phyloP scores from a whole-genome alignment of 176 grass and related monocot species.

The Urochloa ruziziensis region DNA sequence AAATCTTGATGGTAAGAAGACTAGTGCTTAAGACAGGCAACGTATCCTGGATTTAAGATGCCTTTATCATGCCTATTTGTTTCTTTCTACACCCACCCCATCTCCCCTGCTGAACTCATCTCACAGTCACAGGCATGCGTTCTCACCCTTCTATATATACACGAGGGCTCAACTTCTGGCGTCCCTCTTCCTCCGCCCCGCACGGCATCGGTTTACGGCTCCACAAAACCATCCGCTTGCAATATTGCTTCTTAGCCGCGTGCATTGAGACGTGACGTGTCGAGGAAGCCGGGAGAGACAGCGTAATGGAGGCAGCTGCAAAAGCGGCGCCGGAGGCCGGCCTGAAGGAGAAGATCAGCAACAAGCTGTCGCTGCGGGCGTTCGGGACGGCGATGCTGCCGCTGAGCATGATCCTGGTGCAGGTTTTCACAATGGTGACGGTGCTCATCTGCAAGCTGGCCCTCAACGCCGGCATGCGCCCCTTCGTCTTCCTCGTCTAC shows the following conservation, averaged over 20 bases:
- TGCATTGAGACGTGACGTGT: too few species aligned
- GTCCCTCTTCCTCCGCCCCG: neutral
- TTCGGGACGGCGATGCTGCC: slow-evolving; percentile 15
- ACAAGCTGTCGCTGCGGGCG: too few species aligned
- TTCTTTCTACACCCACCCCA: too few species aligned
- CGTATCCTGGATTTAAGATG: neutral
- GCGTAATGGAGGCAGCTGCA: neutral
- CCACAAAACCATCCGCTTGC: too few species aligned
- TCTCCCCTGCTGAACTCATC: too few species aligned
- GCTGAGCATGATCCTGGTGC: slow-evolving; percentile 36
- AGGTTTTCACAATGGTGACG: slow-evolving; percentile 23
- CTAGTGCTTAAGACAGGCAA: neutral
- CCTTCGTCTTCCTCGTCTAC: slow-evolving; percentile 42
- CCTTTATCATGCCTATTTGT: neutral
- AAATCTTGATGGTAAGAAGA: neutral
- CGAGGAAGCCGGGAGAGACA: neutral
- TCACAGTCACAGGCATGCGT: too few species aligned
- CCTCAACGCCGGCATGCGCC: slow-evolving; percentile 30
- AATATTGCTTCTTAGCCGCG: too few species aligned
- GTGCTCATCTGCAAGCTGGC: slow-evolving; percentile 43
- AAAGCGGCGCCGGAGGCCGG: neutral
- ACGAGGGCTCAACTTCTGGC: neutral
- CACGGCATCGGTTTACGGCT: too few species aligned
- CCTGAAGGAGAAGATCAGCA: neutral
- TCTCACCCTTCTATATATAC: neutral